Evolutionary conservation across 768 basidiomycete genomes (phyloP), one percentile per base, ranked within the genome.

Genomic region (Boletus rubropictus): DNA sequence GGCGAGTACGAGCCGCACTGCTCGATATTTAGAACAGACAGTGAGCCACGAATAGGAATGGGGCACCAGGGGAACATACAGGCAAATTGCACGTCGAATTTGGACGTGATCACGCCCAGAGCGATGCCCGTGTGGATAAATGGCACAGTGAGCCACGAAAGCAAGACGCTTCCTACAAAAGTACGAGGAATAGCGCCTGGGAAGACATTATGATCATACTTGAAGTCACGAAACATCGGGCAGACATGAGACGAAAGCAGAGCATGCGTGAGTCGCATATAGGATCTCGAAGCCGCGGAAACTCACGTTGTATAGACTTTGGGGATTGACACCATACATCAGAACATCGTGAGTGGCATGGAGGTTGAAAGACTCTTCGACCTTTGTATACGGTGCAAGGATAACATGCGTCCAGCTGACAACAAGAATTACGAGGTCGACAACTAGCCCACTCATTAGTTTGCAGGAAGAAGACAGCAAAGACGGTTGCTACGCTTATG

Each of bases 351-450:
- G 90, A 1, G 76, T 77, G 0, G 90, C 93, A 61, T 98, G 96
- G 8, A 98, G 76, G 55, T 86, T 93, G 74, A 97, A 97, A 59
- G 86, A 89, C 69, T 99, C 96, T 66, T 99, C 96, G 24, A 99
- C 96, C 70, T 99, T 99, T 4, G 89, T 88, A 63, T 86, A 91
- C 0, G 96, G 95, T 3, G 89, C 79, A 3, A 89, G 69, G 21
- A 86, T 54, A 39, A 94, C 85, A 53, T 95, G 86, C 1, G 61
- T 55, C 76, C 81, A 87, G 43, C 73, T 72, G 38, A 73, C 70
- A 0, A 57, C 58, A 21, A 82, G 62, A 14, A 87, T 58, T 9
- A 80, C 57, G 17, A 69, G 52, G 56, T 89, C 87, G 15, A 78
- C 66, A 4, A 57, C 49, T 8, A 67, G 22, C 24, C 47, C 54